Percentiles rank a stretch among this genome's conserved stretches.
These are phyloP conservation scores for Pittosporum tobira DNA, from an alignment of 129 eudicot genomes.

Conservation along the genomic window DNA sequence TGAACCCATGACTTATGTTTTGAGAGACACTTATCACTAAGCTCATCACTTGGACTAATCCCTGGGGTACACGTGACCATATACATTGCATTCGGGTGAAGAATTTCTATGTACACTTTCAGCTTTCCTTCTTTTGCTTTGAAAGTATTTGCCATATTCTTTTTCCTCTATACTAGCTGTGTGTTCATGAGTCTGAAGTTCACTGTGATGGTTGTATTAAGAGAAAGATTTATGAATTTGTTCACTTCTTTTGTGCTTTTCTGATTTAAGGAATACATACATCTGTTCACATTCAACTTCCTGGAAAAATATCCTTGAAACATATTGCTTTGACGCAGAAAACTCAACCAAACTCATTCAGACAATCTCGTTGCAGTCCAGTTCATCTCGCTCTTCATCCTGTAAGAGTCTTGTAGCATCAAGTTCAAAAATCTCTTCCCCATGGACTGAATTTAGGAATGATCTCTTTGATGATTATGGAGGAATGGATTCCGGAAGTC, in stretches of 20 bases:
- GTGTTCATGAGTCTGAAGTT: not conserved
- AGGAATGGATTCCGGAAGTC: constrained; percentile 97
- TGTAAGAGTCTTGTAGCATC: constrained; percentile 88
- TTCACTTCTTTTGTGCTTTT: not conserved
- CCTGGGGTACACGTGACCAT: no score
- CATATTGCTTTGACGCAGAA: constrained; percentile 41
- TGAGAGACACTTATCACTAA: no score
- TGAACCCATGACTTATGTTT: no score
- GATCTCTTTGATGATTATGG: constrained; percentile 92
- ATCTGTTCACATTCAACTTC: not conserved
- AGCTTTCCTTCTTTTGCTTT: not conserved
- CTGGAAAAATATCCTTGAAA: not conserved
- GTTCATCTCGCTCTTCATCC: constrained; percentile 67
- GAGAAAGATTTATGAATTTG: not conserved
- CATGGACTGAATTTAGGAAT: constrained; percentile 85
- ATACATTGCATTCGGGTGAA: no score
- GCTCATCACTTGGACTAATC: no score
- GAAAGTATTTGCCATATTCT: not conserved
- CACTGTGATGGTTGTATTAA: not conserved
- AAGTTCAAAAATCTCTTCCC: constrained; percentile 62
- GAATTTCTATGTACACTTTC: not conserved
- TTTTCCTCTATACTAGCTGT: not conserved
- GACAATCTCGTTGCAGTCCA: constrained; percentile 58
- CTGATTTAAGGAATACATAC: not conserved
- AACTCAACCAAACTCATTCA: constrained; percentile 82